Conservation (phyloP, 129 eudicot genomes). For the Dittrichia graveolens region DNA sequence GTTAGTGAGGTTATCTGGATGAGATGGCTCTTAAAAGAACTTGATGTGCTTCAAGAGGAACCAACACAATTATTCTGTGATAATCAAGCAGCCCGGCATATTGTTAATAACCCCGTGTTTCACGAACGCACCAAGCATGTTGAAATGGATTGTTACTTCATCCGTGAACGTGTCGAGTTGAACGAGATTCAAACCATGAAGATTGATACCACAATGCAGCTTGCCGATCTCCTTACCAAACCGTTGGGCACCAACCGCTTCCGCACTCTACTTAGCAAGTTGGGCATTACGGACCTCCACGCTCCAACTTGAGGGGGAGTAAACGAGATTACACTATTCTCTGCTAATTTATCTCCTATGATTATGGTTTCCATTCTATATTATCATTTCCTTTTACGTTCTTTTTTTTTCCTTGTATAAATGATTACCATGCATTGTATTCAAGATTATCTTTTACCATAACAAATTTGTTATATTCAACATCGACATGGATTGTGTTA, state of each 20-base stretch:
- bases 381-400: too few relatives aligned
- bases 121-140: not conserved
- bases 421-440: too few relatives aligned
- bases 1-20: not conserved
- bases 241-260: not conserved
- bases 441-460: too few relatives aligned
- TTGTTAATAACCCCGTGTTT: not conserved
- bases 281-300: not conserved
- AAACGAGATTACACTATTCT: not conserved
- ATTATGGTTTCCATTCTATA: too few relatives aligned
- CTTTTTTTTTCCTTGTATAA: too few relatives aligned
- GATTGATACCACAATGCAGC: not conserved
- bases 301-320: conserved; percentile 8
- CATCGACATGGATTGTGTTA: too few relatives aligned
- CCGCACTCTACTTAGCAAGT: not conserved
- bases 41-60: not conserved
- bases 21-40: not conserved
- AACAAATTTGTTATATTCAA: too few relatives aligned
- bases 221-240: not conserved
- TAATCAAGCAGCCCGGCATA: not conserved
- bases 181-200: not conserved
- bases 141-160: too few relatives aligned
- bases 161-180: not conserved
- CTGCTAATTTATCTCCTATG: too few relatives aligned
- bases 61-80: not conserved